Evolutionary conservation across 2,329 filamentous ascomycete genomes (phyloP).

Genomic region (Fusarium lyarnte): DNA sequence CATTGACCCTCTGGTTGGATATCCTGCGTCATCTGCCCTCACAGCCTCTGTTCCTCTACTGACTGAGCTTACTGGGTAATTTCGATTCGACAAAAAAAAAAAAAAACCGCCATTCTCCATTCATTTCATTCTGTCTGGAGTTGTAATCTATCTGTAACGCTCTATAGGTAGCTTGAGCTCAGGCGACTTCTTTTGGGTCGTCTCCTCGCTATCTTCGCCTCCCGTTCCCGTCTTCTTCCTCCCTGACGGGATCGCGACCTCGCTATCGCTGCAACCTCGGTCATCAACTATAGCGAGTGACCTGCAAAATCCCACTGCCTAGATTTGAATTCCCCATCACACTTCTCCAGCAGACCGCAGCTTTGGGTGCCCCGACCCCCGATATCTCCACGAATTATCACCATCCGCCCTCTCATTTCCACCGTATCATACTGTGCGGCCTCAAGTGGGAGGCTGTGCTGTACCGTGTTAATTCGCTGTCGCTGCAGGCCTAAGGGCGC

Average conservation of each 20-base stretch:
- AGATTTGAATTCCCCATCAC: neutral
- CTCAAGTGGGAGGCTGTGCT: constrained; percentile 5
- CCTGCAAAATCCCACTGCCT: neutral
- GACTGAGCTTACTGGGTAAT: constrained; percentile 19
- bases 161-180: constrained; percentile 3
- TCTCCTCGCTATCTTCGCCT: neutral
- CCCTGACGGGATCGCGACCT: neutral
- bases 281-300: neutral
- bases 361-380: neutral
- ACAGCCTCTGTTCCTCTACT: constrained; percentile 13
- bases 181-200: neutral
- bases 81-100: neutral
- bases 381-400: neutral
- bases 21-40: constrained; percentile 16
- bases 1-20: constrained; percentile 14
- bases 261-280: constrained; percentile 1
- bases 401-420: neutral
- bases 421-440: constrained; percentile 1
- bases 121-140: neutral
- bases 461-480: constrained; percentile 1
- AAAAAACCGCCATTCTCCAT: neutral
- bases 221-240: constrained; percentile 2
- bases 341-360: neutral
- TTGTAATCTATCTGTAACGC: neutral
- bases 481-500: constrained; percentile 18